Evolutionary conservation across 2,329 filamentous ascomycete species (phyloP).

Genomic region (Trichoderma oligosporum): DNA sequence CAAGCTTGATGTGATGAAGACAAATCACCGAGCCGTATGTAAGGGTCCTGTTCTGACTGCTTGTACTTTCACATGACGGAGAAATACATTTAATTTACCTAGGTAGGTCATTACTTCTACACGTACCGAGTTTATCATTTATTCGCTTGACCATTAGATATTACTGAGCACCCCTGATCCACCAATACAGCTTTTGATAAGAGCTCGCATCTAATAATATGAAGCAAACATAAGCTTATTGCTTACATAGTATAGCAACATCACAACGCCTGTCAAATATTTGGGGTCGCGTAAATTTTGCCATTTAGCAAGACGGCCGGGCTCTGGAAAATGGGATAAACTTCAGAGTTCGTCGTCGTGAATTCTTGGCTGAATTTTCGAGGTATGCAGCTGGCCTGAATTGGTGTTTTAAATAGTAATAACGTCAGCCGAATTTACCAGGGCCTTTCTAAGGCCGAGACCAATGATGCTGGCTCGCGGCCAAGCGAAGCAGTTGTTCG

Average conservation of each 20-base stretch:
- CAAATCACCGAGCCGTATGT: neutral
- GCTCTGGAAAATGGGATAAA: neutral
- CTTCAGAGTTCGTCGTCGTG: neutral
- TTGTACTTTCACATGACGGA: conserved; percentile 17
- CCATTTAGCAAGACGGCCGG: neutral
- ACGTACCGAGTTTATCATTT: conserved; percentile 1
- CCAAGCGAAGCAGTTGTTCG: neutral
- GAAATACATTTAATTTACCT: conserved; percentile 3
- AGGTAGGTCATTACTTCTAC: too few relatives aligned
- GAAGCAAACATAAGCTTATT: conserved; percentile 3
- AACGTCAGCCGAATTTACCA: conserved; percentile 9
- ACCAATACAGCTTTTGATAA: neutral
- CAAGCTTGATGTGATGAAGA: neutral
- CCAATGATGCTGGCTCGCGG: conserved; percentile 12
- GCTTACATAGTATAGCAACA: neutral
- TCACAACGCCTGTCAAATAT: neutral
- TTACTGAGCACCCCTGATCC: neutral
- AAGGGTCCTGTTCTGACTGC: neutral
- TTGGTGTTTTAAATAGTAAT: neutral
- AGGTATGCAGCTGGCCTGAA: conserved; percentile 6
- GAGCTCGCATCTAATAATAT: neutral
- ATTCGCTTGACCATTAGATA: neutral
- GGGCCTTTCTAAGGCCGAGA: conserved; percentile 13
- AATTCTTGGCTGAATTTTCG: conserved; percentile 9
- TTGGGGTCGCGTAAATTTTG: neutral